phyloP scores from a whole-genome alignment of 345 rosid species.

The Citrus unshiu region DNA sequence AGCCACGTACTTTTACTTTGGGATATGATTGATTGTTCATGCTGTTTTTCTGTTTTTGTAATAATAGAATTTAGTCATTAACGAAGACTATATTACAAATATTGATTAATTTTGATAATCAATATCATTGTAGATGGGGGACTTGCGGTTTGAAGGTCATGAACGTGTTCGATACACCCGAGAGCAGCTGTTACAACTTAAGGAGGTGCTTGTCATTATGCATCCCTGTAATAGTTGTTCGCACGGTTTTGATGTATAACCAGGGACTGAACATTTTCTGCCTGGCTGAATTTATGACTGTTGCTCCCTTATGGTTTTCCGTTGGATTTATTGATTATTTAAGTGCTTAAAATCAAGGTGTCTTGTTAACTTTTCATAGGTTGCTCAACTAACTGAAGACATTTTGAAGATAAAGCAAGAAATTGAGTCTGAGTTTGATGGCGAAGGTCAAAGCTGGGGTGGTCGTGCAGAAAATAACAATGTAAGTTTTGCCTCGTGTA shows the following conservation, averaged over 20 bases:
- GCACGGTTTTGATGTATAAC: not conserved
- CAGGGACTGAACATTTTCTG: not conserved
- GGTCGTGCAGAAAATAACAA: conserved; percentile 46
- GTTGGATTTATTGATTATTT: conserved; percentile 2
- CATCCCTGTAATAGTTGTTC: not conserved
- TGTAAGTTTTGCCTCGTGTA: conserved; percentile 30
- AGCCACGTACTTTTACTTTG: not conserved
- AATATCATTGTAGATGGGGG: conserved; percentile 33
- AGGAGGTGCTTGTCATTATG: conserved; percentile 42
- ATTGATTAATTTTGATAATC: conserved; percentile 3
- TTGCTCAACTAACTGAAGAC: conserved; percentile 44
- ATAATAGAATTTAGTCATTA: not conserved
- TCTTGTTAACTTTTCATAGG: conserved; percentile 22
- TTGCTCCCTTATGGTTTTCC: not conserved
- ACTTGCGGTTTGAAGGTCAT: conserved; percentile 48
- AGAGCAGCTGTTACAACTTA: conserved; percentile 65
- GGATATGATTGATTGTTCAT: not conserved
- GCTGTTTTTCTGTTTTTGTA: not conserved
- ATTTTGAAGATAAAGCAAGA: conserved; percentile 61
- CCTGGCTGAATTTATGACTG: not conserved
- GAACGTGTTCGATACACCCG: conserved; percentile 60
- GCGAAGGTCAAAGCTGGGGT: conserved; percentile 60
- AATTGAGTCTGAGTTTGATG: conserved; percentile 57
- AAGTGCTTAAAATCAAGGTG: not conserved
- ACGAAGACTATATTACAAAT: not conserved